phyloP scores from a whole-genome alignment of 192 early-diverging fungal species.

The Gonapodya sp. region DNA sequence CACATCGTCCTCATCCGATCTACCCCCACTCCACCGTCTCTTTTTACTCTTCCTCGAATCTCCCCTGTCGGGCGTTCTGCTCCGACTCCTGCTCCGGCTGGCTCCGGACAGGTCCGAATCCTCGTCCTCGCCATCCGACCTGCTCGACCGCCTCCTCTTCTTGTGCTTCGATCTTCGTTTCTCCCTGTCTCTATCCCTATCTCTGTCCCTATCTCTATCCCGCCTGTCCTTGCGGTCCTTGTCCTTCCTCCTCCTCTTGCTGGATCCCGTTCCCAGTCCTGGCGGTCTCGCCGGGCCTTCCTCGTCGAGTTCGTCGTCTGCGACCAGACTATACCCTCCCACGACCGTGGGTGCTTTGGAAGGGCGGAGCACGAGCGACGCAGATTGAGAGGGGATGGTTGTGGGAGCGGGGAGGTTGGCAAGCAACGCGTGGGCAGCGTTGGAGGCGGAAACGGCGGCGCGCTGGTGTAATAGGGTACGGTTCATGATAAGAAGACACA shows the following conservation, averaged over 20 bases:
- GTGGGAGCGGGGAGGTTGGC: background rate
- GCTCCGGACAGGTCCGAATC: background rate
- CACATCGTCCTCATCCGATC: background rate
- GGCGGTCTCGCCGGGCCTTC: background rate
- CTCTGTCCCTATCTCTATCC: background rate
- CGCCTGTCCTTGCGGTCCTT: conserved; percentile 3
- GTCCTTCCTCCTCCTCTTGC: background rate
- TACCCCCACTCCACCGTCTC: background rate
- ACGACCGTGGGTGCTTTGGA: background rate
- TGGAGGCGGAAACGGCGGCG: background rate
- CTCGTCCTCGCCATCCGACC: background rate
- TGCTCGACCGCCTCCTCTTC: background rate
- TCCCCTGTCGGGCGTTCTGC: background rate
- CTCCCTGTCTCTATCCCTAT: conserved; percentile 1
- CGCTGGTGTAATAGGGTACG: too few relatives aligned
- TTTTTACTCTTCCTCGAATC: background rate
- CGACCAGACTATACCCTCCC: background rate
- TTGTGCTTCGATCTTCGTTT: background rate
- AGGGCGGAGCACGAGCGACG: background rate
- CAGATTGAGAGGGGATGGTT: background rate
- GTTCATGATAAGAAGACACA: too few relatives aligned
- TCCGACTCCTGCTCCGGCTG: background rate
- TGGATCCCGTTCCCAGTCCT: background rate
- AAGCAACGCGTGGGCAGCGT: background rate
- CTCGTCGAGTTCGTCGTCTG: background rate